Evolutionary conservation across 202 grass and related monocot species (phyloP).

Genomic region (Carex arenaria): DNA sequence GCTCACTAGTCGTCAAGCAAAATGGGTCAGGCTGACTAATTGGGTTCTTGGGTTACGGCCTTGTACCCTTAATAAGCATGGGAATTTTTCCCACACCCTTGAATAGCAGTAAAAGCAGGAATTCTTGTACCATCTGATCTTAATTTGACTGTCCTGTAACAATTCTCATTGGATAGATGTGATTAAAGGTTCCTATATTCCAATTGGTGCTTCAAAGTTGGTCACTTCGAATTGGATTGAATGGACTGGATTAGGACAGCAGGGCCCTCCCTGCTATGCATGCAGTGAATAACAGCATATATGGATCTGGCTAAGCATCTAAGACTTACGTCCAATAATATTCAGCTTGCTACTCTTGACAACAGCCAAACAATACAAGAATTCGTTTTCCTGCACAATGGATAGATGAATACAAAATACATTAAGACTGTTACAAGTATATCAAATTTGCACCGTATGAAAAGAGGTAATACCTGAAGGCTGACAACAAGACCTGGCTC

Average conservation of each 20-base stretch:
- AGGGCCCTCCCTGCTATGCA: not conserved
- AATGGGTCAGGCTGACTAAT: not conserved
- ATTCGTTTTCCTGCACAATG: constrained; percentile 52
- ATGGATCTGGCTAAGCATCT: not conserved
- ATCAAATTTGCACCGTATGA: not conserved
- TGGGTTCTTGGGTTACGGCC: not conserved
- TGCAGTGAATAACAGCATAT: not conserved
- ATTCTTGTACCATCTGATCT: not conserved
- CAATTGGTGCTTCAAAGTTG: no score
- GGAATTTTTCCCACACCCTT: not conserved
- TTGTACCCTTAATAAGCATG: not conserved
- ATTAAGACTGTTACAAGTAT: not conserved
- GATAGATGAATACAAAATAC: not conserved
- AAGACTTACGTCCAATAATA: constrained; percentile 81
- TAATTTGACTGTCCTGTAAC: not conserved
- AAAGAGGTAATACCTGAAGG: constrained; percentile 37
- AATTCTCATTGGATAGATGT: not conserved
- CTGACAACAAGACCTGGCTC: constrained; percentile 49
- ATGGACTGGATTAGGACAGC: no score
- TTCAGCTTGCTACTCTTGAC: constrained; percentile 60
- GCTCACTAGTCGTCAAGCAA: not conserved
- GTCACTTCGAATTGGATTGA: no score
- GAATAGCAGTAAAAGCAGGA: not conserved
- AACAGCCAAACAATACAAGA: constrained; percentile 73
- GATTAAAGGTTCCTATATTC: no score